These are phyloP conservation scores for Hanseniaspora meyeri DNA, from an alignment of 805 yeast species.

Conservation along the genomic window DNA sequence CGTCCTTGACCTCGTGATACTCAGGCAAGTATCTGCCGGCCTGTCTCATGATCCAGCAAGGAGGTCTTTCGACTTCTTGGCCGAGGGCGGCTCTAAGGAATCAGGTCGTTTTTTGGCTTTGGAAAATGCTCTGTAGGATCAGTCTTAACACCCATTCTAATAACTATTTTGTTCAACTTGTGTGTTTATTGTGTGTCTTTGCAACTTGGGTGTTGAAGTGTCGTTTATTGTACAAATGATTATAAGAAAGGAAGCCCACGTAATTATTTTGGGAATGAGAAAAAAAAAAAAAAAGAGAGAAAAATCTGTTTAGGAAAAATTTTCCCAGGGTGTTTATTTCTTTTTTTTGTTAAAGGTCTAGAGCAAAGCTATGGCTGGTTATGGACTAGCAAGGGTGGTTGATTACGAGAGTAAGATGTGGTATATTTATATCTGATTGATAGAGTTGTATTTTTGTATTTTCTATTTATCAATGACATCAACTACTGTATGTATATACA, in stretches of 20 bases:
- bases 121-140: conserved; percentile 39
- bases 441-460: too few species aligned
- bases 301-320: too few species aligned
- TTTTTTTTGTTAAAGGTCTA: background rate
- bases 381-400: too few species aligned
- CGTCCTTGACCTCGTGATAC: conserved; percentile 77
- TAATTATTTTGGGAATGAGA: background rate
- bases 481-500: too few species aligned
- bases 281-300: too few species aligned
- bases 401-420: too few species aligned
- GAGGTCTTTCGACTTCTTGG: conserved; percentile 89
- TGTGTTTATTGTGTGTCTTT: conserved; percentile 1
- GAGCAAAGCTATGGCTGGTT: too few species aligned
- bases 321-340: background rate
- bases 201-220: background rate
- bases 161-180: conserved; percentile 13
- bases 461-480: too few species aligned
- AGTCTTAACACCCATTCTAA: conserved; percentile 8
- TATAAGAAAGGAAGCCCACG: background rate
- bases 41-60: conserved; percentile 96
- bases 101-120: conserved; percentile 73
- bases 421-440: too few species aligned
- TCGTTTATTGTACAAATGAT: too few species aligned
- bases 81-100: conserved; percentile 84
- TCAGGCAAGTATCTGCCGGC: conserved; percentile 92